Base-by-base conservation (phyloP, 2,329 filamentous ascomycete species). In the Monilinia laxa region DNA sequence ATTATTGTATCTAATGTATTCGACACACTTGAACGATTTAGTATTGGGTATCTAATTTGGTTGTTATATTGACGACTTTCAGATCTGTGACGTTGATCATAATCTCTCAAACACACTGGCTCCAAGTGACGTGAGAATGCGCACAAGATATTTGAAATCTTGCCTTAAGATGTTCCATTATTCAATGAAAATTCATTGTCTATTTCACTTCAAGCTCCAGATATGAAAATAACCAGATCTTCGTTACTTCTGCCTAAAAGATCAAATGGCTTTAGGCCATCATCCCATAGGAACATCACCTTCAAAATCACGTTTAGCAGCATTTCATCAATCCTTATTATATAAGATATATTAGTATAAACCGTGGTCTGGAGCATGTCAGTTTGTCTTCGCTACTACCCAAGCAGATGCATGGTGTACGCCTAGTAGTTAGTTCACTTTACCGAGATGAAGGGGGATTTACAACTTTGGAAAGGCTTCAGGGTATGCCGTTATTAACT, bases 291-390 rank as follows among this genome's bases (percentile, higher is more conserved):
- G 73, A 68, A 74, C 75, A 76, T 79, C 77, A 23, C 76, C 70
- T 70, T 79, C 85, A 68, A 88, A 85, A 73, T 88, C 85, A 14
- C 85, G 79, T 73, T 86, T 85, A 3, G 81, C 69, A 3, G 83
- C 74, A 70, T 82, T 84, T 71, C 85, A 81, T 25, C 28, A 28
- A 28, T 28, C 28, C 28, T 28, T 28, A 28, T 28, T 28, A 28
- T 28, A 28, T 54, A 77, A 81, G 68, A 84, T 77, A 71, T 85
- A 85, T 70, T 84, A 81, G 3, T 80, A 82, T 82, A 82, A 85
- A 53, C 80, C 79, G 66, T 84, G 78, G 71, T 79, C 79, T 69
- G 83, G 80, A 51, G 83, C 82, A 11, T 78, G 4, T 28, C 28
- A 4, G 4, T 28, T 28, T 28, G 28, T 28, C 28, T 28, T 28